These are phyloP conservation scores for Ophiostoma tasmaniense DNA, from an alignment of 2,329 filamentous ascomycete genomes.

Conservation along the genomic window DNA sequence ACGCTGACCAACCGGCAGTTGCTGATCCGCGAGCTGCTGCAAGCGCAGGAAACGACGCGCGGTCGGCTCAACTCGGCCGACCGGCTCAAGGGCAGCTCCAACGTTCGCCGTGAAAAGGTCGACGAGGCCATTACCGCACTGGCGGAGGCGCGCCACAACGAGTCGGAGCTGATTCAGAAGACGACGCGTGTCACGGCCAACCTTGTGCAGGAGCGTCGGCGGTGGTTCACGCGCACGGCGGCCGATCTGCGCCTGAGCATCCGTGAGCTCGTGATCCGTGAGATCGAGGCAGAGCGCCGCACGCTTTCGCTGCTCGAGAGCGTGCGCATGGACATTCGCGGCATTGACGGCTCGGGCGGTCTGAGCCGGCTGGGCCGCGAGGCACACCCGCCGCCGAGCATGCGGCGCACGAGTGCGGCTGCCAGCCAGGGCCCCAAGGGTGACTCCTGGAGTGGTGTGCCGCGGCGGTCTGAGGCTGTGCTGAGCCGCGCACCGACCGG, in stretches of 20 bases:
- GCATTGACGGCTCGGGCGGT: constrained; percentile 85
- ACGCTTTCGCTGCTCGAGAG: constrained; percentile 89
- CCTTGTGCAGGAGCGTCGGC: constrained; percentile 76
- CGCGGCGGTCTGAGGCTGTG: constrained; percentile 65
- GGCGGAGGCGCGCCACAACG: constrained; percentile 76
- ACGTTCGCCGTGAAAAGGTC: constrained; percentile 87
- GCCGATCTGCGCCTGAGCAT: constrained; percentile 76
- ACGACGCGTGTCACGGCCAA: constrained; percentile 84
- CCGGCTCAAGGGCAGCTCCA: constrained; percentile 76
- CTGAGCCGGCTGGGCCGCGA: constrained; percentile 85
- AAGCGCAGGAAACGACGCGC: constrained; percentile 78
- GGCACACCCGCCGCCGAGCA: constrained; percentile 63
- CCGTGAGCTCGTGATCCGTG: constrained; percentile 83
- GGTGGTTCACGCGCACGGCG: constrained; percentile 82
- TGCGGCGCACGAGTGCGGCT: constrained; percentile 66
- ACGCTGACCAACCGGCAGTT: constrained; percentile 97
- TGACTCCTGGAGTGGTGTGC: constrained; percentile 96
- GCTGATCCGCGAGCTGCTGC: constrained; percentile 81
- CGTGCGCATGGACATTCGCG: constrained; percentile 83
- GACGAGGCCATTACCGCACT: constrained; percentile 91
- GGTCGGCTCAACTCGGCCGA: constrained; percentile 80
- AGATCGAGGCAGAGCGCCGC: constrained; percentile 91
- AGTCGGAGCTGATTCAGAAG: constrained; percentile 74
- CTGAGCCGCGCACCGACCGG: constrained; percentile 45
- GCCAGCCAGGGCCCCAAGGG: constrained; percentile 92